These are phyloP conservation scores for Diutina pseudorugosa DNA, from an alignment of 1,139 yeast species.

Conservation along the genomic window DNA sequence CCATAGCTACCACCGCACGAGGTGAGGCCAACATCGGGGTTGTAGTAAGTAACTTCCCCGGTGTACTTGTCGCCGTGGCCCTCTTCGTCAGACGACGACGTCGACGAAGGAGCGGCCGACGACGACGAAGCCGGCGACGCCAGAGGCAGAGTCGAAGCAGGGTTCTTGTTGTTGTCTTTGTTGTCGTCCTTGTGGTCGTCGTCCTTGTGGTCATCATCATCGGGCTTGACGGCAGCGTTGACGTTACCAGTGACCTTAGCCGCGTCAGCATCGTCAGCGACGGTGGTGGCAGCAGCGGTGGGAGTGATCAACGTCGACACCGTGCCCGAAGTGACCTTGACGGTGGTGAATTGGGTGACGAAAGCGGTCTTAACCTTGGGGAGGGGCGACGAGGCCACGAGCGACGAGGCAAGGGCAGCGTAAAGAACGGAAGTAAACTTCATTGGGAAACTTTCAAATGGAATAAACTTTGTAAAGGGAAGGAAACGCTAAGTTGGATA, in stretches of 20 bases:
- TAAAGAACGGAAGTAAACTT: background rate
- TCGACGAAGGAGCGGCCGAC: conserved; percentile 3
- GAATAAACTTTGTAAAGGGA: background rate
- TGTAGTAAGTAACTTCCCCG: conserved; percentile 63
- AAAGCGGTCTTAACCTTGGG: conserved; percentile 12
- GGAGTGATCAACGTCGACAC: conserved; percentile 7
- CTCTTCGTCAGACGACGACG: conserved; percentile 9
- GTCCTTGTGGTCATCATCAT: no score
- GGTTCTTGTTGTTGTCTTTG: background rate
- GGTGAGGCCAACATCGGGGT: conserved; percentile 35
- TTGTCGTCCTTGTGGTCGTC: background rate
- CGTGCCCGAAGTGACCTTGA: conserved; percentile 7
- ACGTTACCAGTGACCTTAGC: background rate
- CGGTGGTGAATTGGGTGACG: conserved; percentile 11
- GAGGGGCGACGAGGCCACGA: conserved; percentile 11
- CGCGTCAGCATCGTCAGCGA: background rate
- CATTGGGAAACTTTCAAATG: no score
- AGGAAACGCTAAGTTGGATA: background rate
- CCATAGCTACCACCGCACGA: conserved; percentile 43
- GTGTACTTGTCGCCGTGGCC: conserved; percentile 57
- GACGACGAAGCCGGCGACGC: conserved; percentile 5
- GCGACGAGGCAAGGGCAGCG: background rate
- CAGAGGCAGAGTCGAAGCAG: background rate
- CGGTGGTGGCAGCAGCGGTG: background rate
- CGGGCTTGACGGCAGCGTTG: background rate